Base-by-base conservation (phyloP, 441 rosid species). In the Croton laevigatus region DNA sequence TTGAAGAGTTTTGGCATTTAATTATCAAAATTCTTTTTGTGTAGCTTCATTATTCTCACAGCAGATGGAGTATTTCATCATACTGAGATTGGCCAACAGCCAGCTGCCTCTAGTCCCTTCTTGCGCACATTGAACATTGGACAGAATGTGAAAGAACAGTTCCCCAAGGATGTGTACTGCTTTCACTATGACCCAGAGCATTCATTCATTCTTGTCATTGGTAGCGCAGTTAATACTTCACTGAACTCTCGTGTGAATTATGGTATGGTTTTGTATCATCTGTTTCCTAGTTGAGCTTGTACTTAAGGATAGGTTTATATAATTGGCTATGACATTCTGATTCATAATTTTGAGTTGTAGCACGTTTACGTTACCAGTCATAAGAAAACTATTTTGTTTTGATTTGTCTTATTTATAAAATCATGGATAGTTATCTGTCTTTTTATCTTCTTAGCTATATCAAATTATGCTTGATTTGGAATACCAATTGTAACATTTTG, bases 21-120 rank as follows among this genome's bases (percentile, higher is more conserved):
- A 70, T 75, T 72, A 71, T 73, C 70, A 68, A 60, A 59, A 69
- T 76, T 65, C 66, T 76, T 76, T 79, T 89, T 86, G 91, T 89
- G 97, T 67, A 79, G 87, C 73, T 88, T 92, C 85, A 74, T 79
- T 42, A 68, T 84, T 59, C 81, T 91, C 68, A 87, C 92, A 53
- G 80, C 88, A 62, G 95, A 89, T 85, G 99, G 98, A 76, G 80
- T 75, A 48, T 78, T 89, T 73, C 88, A 89, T 76, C 85, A 71
- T 67, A 79, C 86, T 52, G 97, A 93, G 82, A 82, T 87, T 70
- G 81, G 92, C 81, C 87, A 76, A 77, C 91, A 89, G 73, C 87
- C 91, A 71, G 77, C 83, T 75, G 83, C 87, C 68, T 86, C 92
- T 66, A 81, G 80, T 79, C 76, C 88, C 73, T 83, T 88, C 19